Conservation (phyloP, 371 early-diverging fungal species). For the Circinella minor region DNA sequence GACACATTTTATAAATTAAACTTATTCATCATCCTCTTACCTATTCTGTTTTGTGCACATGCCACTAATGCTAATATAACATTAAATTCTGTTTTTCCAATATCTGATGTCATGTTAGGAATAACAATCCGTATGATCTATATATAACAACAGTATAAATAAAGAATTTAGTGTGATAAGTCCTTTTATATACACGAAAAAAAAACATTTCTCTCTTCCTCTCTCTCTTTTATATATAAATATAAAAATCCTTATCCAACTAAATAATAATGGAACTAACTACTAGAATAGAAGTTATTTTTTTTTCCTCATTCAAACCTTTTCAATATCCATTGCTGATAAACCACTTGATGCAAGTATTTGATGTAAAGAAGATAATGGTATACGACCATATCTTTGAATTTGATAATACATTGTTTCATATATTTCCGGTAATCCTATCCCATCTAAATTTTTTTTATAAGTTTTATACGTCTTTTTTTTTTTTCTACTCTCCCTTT, state of each 20-base stretch:
- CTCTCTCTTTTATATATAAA: too few relatives aligned
- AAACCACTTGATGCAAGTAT: constrained; percentile 55
- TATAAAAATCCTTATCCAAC: too few relatives aligned
- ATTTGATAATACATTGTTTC: constrained; percentile 59
- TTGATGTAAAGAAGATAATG: constrained; percentile 54
- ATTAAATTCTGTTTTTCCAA: constrained; percentile 73
- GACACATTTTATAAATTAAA: too few relatives aligned
- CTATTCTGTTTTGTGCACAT: constrained; percentile 83
- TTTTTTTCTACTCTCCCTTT: too few relatives aligned
- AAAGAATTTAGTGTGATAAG: too few relatives aligned
- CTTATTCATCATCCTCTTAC: constrained; percentile 28
- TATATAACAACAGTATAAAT: background rate
- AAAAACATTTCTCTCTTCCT: too few relatives aligned
- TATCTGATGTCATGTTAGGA: constrained; percentile 54
- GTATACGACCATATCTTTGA: constrained; percentile 56
- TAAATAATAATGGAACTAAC: too few relatives aligned
- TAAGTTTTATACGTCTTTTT: background rate
- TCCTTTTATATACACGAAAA: too few relatives aligned
- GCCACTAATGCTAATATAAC: constrained; percentile 72
- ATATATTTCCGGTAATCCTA: constrained; percentile 60
- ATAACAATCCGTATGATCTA: constrained; percentile 55
- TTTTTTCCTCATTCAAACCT: too few relatives aligned
- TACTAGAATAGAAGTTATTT: too few relatives aligned
- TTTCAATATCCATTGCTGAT: constrained; percentile 52
- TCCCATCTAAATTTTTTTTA: constrained; percentile 48